phyloP scores from a whole-genome alignment of 228 moss, liverwort and hornwort species.

The Sphagnum fallax region DNA sequence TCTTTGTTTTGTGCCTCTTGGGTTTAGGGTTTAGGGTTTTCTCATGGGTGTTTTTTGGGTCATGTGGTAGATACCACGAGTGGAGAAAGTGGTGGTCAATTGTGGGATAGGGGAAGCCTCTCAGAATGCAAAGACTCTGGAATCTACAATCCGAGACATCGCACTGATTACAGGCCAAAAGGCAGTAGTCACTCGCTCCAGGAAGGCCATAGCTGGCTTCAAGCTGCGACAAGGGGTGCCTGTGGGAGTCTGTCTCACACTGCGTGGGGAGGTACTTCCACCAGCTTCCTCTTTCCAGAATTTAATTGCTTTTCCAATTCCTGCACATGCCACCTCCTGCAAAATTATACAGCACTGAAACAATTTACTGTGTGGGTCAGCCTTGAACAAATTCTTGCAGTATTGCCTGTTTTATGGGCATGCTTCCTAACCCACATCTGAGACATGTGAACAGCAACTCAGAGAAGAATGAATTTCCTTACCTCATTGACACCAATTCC shows the following conservation, averaged over 20 bases:
- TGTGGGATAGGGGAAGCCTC: conserved; percentile 97
- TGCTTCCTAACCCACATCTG: background rate
- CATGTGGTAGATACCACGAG: conserved; percentile 52
- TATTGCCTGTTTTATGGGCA: background rate
- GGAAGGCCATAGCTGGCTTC: conserved; percentile 92
- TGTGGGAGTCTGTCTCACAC: conserved; percentile 72
- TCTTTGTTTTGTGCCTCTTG: background rate
- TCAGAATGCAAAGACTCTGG: conserved; percentile 89
- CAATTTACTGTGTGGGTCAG: too few species aligned
- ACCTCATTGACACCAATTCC: too few species aligned
- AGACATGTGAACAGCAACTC: too few species aligned
- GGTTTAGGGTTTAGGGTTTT: background rate
- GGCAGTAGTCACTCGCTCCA: conserved; percentile 75
- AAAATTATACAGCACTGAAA: too few species aligned
- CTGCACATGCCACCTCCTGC: background rate
- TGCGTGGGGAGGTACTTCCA: conserved; percentile 66
- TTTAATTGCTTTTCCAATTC: background rate
- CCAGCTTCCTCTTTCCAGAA: background rate
- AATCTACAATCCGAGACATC: conserved; percentile 80
- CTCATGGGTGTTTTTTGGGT: too few species aligned
- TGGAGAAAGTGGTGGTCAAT: conserved; percentile 79
- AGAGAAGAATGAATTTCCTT: too few species aligned
- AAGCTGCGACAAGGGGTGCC: conserved; percentile 86
- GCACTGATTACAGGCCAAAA: conserved; percentile 78
- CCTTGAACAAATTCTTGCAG: background rate